A percentile compares a stretch with the other conserved stretches of the same genome.
Conservation (phyloP, 805 yeast genomes). For the Saccharomyces eubayanus region DNA sequence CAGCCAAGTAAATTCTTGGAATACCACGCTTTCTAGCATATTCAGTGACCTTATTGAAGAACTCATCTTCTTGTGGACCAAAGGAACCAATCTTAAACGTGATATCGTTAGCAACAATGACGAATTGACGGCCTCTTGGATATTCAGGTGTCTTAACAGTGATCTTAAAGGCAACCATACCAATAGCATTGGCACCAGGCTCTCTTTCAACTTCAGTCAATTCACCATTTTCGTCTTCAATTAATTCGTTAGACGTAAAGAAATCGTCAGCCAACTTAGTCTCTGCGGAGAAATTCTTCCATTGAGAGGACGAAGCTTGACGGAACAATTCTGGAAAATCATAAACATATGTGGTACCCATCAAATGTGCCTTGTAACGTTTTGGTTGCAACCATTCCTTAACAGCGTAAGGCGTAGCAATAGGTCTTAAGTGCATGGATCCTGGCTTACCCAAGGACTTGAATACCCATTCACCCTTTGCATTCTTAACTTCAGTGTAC, state of each 20-base stretch:
- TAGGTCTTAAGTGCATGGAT: conserved; percentile 92
- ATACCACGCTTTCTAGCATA: conserved; percentile 83
- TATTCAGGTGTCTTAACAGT: conserved; percentile 92
- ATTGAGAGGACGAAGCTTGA: conserved; percentile 76
- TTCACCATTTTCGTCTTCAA: conserved; percentile 66
- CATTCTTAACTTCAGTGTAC: conserved; percentile 88
- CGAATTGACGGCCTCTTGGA: conserved; percentile 90
- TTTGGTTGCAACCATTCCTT: conserved; percentile 98
- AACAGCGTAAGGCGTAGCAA: conserved; percentile 92
- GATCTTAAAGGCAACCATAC: conserved; percentile 95
- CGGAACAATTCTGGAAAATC: conserved; percentile 98
- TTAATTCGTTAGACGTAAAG: conserved; percentile 73
- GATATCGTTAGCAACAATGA: conserved; percentile 92
- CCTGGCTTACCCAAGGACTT: conserved; percentile 93
- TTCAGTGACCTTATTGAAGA: conserved; percentile 88
- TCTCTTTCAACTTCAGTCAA: conserved; percentile 88
- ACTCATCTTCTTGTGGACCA: conserved; percentile 92
- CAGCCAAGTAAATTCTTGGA: conserved; percentile 92
- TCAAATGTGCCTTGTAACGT: conserved; percentile 94
- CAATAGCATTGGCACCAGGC: conserved; percentile 90
- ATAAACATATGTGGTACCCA: conserved; percentile 97
- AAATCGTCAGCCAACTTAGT: conserved; percentile 53
- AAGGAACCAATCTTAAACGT: conserved; percentile 98
- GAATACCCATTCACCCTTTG: conserved; percentile 94
- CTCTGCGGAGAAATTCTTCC: conserved; percentile 60